Evolutionary conservation across 805 yeast genomes (phyloP).

Genomic region (Kuraishia ogatae): DNA sequence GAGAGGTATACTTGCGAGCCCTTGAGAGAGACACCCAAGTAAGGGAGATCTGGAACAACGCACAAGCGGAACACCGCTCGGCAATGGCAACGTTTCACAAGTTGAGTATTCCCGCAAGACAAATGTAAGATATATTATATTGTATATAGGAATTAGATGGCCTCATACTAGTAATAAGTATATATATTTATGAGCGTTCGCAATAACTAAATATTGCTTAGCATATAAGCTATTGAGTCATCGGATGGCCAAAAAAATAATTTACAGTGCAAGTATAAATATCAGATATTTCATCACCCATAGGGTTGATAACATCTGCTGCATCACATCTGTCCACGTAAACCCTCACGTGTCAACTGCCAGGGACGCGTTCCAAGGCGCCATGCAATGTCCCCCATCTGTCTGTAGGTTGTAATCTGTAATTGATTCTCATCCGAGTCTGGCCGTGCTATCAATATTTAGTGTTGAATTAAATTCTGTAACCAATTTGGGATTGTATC

Average conservation of each 20-base stretch:
- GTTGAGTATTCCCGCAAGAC: background rate
- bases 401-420: too few species aligned
- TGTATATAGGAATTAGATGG: too few species aligned
- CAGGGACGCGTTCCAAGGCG: background rate
- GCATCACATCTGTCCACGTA: background rate
- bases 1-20: slow-evolving; percentile 9
- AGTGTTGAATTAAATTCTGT: too few species aligned
- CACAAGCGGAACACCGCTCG: slow-evolving; percentile 5
- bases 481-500: too few species aligned
- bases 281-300: background rate
- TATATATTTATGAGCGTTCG: background rate
- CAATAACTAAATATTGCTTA: background rate
- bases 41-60: slow-evolving; percentile 5
- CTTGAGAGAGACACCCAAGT: slow-evolving; percentile 10
- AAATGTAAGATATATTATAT: background rate
- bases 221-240: too few species aligned
- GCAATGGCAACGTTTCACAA: background rate
- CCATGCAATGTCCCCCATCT: background rate
- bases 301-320: background rate
- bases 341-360: background rate
- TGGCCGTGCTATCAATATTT: too few species aligned
- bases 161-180: too few species aligned
- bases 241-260: too few species aligned
- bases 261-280: too few species aligned
- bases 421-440: too few species aligned